phyloP scores from a whole-genome alignment of 129 eudicot species.

The Flaveria sonorensis region DNA sequence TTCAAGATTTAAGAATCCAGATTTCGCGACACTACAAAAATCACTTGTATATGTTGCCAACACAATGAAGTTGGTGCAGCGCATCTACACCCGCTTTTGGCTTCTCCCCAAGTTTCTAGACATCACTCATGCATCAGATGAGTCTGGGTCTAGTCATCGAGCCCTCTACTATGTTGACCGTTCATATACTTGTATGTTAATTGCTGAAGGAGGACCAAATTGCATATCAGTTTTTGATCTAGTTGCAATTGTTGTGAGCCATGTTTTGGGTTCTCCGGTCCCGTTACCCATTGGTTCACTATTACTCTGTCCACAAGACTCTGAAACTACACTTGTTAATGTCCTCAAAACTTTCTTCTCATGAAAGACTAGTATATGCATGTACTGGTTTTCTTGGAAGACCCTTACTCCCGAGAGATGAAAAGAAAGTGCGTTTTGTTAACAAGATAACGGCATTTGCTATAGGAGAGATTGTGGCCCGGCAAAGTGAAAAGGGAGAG shows the following conservation, averaged over 20 bases:
- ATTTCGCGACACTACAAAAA: neutral
- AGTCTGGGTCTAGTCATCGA: neutral
- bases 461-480: conserved; percentile 79
- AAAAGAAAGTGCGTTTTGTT: conserved; percentile 52
- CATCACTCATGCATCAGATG: neutral
- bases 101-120: conserved; percentile 1
- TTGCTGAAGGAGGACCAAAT: conserved; percentile 12
- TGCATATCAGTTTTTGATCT: conserved; percentile 52
- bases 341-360: neutral
- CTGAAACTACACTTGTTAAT: neutral
- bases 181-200: conserved; percentile 1
- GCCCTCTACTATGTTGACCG: conserved; percentile 7
- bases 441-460: conserved; percentile 62
- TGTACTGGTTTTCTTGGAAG: conserved; percentile 51
- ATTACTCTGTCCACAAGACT: neutral
- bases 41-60: neutral
- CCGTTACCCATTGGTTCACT: conserved; percentile 17
- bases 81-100: neutral
- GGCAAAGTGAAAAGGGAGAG: conserved; percentile 72
- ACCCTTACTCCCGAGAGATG: conserved; percentile 71
- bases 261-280: conserved; percentile 60
- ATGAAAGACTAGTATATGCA: conserved; percentile 16
- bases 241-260: conserved; percentile 60
- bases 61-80: neutral
- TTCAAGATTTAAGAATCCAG: neutral